Evolutionary conservation across 176 grass and related monocot species (phyloP).

Genomic region (Cenchrus americanus): DNA sequence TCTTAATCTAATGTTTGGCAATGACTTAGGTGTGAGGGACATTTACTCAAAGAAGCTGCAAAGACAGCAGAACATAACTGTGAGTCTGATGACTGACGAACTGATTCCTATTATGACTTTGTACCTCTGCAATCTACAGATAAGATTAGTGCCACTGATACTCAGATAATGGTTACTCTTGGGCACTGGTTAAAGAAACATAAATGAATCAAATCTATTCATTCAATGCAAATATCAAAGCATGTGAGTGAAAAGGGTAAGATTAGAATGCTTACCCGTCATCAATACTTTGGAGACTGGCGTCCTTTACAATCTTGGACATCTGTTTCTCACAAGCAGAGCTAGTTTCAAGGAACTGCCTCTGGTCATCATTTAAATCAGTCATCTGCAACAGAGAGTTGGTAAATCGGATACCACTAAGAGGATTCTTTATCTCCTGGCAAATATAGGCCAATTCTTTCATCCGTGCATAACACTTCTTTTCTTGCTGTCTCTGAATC

Average conservation of each 20-base stretch:
- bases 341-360: slow-evolving; percentile 95
- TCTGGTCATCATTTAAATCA: slow-evolving; percentile 88
- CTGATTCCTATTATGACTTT: slow-evolving; percentile 11
- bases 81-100: slow-evolving; percentile 10
- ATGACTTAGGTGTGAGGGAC: neutral
- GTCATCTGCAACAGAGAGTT: slow-evolving; percentile 86
- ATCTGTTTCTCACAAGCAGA: slow-evolving; percentile 90
- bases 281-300: slow-evolving; percentile 84
- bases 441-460: slow-evolving; percentile 95
- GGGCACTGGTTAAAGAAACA: neutral
- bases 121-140: neutral
- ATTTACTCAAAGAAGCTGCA: slow-evolving; percentile 13
- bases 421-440: slow-evolving; percentile 98
- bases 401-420: slow-evolving; percentile 89
- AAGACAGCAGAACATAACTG: slow-evolving; percentile 3
- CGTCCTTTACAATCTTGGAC: slow-evolving; percentile 80
- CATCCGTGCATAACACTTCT: slow-evolving; percentile 91
- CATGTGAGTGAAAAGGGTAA: slow-evolving; percentile 16
- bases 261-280: slow-evolving; percentile 64
- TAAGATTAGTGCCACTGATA: slow-evolving; percentile 9
- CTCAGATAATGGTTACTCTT: neutral
- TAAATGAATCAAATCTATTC: neutral
- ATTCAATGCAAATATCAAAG: slow-evolving; percentile 1
- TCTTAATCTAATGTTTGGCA: neutral
- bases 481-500: slow-evolving; percentile 93